Base-by-base conservation (phyloP, 768 basidiomycete species). In the Termitomyces sp. region DNA sequence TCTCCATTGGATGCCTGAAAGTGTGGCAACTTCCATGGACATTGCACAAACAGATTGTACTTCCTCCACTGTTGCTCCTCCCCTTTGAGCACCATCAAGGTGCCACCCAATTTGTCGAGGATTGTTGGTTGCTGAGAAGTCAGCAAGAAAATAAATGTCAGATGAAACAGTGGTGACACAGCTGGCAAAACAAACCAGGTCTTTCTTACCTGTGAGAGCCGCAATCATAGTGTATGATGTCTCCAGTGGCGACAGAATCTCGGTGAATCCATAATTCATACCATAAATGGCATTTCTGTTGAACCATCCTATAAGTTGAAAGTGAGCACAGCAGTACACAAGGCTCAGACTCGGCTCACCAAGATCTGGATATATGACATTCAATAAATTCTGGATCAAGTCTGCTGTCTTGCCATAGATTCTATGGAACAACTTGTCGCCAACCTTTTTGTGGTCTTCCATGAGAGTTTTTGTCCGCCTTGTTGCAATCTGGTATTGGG, bases 31-130 rank as follows among this genome's bases (percentile, higher is more conserved):
- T 43, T 75, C 72, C 32, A 88, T 79, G 11, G 82, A 71, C 41
- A 86, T 82, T 42, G 72, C 61, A 25, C 86, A 71, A 7, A 84
- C 81, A 1, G 84, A 85, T 35, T 67, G 68, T 5, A 77, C 74
- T 61, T 86, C 76, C 16, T 78, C 80, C 12, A 70, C 52, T 1
- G 73, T 78, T 15, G 84, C 85, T 1, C 84, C 84, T 42, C 74
- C 72, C 48, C 82, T 70, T 40, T 73, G 70, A 3, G 85, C 84
- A 15, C 80, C 81, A 13, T 73, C 70, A 22, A 87, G 69, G 62
- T 87, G 86, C 86, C 86, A 88, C 20, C 56, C 68, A 32, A 83
- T 79, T 61, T 88, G 86, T 35, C 72, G 78, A 0, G 85, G 83
- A 29, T 82, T 78, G 63, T 87, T 85, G 52, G 71, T 73, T 3